These are phyloP conservation scores for Alternaria arborescens DNA, from an alignment of 2,329 filamentous ascomycete species.

Conservation along the genomic window DNA sequence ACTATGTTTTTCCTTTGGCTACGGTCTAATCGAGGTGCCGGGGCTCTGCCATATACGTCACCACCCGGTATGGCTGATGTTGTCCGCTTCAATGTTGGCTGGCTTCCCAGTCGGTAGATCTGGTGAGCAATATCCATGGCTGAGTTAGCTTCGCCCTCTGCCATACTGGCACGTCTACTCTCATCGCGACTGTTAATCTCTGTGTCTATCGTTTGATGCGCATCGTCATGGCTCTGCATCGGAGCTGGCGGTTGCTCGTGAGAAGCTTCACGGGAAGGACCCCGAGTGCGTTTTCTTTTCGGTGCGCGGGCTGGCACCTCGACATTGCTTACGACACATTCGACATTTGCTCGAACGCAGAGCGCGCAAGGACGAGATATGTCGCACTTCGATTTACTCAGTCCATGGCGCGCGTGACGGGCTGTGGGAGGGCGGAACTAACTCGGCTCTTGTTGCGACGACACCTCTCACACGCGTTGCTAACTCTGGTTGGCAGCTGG, in stretches of 20 bases:
- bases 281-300: slow-evolving; percentile 17
- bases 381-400: slow-evolving; percentile 40
- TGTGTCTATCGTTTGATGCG: not conserved
- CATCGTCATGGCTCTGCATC: not conserved
- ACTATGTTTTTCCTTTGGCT: slow-evolving; percentile 35
- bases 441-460: slow-evolving; percentile 22
- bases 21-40: slow-evolving; percentile 14
- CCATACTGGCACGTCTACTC: slow-evolving; percentile 8
- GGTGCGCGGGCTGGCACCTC: not conserved
- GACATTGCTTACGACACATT: slow-evolving; percentile 10
- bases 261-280: slow-evolving; percentile 10
- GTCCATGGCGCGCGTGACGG: not conserved
- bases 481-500: slow-evolving; percentile 16
- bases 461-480: slow-evolving; percentile 22
- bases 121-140: slow-evolving; percentile 46
- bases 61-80: slow-evolving; percentile 40
- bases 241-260: slow-evolving; percentile 3
- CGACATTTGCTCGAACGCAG: slow-evolving; percentile 41
- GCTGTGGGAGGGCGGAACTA: slow-evolving; percentile 3
- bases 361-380: slow-evolving; percentile 46
- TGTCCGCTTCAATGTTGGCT: slow-evolving; percentile 39
- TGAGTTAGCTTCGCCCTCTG: slow-evolving; percentile 41
- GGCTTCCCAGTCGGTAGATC: not conserved
- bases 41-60: not conserved
- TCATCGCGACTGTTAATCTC: slow-evolving; percentile 6